A percentile compares a stretch with the other conserved stretches of the same genome.
Conservation (phyloP, 2,329 filamentous ascomycete genomes). For the Pleomassaria siparia region DNA sequence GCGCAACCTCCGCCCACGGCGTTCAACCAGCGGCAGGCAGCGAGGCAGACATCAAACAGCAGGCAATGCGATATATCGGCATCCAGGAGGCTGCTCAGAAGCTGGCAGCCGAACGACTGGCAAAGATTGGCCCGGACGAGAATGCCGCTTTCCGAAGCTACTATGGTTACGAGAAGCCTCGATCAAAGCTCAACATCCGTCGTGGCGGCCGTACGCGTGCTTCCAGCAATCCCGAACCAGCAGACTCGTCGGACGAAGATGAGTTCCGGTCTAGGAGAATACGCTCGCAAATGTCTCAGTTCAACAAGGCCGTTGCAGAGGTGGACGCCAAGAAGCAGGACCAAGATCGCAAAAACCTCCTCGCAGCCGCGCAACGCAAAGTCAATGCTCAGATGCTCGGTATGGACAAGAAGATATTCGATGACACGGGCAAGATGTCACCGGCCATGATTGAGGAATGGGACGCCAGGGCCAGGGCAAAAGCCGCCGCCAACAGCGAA, state of each 20-base stretch:
- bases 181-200: constrained; percentile 54
- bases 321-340: constrained; percentile 74
- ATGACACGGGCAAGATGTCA: constrained; percentile 72
- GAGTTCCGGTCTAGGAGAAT: constrained; percentile 71
- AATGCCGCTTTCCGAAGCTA: constrained; percentile 71
- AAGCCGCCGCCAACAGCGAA: constrained; percentile 67
- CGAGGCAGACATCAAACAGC: constrained; percentile 54
- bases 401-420: constrained; percentile 80
- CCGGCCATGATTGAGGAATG: constrained; percentile 71
- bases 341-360: constrained; percentile 71
- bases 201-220: constrained; percentile 61
- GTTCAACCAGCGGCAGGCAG: constrained; percentile 33
- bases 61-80: constrained; percentile 57
- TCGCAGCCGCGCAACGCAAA: constrained; percentile 80
- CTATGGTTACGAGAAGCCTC: constrained; percentile 64
- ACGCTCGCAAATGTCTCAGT: constrained; percentile 74
- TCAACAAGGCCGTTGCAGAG: constrained; percentile 67
- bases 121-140: constrained; percentile 74
- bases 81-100: constrained; percentile 87
- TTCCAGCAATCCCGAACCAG: constrained; percentile 63
- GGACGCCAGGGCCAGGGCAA: constrained; percentile 73
- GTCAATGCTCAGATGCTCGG: constrained; percentile 76
- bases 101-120: constrained; percentile 78
- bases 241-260: constrained; percentile 57
- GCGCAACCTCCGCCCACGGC: constrained; percentile 36